Evolutionary conservation across 352 stramenopile species (phyloP).

Genomic region (Saprolegnia diclina): DNA sequence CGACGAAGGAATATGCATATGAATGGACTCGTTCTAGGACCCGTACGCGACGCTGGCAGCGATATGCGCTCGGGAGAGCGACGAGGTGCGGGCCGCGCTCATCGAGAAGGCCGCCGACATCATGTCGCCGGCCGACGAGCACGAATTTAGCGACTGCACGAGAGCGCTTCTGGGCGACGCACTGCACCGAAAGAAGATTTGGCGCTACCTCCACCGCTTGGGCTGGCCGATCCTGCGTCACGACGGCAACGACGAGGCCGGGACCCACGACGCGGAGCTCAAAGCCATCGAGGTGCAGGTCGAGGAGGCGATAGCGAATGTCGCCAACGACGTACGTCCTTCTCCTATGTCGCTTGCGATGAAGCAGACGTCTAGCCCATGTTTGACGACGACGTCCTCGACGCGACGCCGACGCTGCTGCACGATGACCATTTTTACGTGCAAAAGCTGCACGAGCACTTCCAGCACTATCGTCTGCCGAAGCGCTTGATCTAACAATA

Average conservation of each 20-base stretch:
- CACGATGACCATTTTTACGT: conserved; percentile 31
- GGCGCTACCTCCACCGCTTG: conserved; percentile 3
- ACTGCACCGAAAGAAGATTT: conserved; percentile 13
- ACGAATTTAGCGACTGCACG: conserved; percentile 22
- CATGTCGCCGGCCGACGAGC: conserved; percentile 5
- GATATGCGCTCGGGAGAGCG: conserved; percentile 32
- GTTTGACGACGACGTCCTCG: conserved; percentile 37
- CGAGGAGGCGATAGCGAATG: conserved; percentile 4
- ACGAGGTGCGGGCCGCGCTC: conserved; percentile 33
- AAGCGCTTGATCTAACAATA: background rate
- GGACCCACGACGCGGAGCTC: background rate
- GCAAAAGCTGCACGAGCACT: conserved; percentile 53
- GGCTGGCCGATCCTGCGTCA: conserved; percentile 2
- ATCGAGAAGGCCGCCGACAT: conserved; percentile 14
- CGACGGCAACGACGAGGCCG: background rate
- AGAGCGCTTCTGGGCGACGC: conserved; percentile 14
- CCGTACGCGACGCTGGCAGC: conserved; percentile 25
- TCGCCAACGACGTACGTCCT: conserved; percentile 17
- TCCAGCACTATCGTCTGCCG: conserved; percentile 25
- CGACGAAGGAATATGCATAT: conserved; percentile 14
- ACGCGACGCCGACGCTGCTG: conserved; percentile 30
- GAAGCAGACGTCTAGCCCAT: conserved; percentile 26
- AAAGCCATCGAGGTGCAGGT: conserved; percentile 16
- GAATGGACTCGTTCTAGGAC: conserved; percentile 20
- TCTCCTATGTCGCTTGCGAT: background rate